Conservation (phyloP, 2,329 filamentous ascomycete species). For the Colletotrichum navitas region DNA sequence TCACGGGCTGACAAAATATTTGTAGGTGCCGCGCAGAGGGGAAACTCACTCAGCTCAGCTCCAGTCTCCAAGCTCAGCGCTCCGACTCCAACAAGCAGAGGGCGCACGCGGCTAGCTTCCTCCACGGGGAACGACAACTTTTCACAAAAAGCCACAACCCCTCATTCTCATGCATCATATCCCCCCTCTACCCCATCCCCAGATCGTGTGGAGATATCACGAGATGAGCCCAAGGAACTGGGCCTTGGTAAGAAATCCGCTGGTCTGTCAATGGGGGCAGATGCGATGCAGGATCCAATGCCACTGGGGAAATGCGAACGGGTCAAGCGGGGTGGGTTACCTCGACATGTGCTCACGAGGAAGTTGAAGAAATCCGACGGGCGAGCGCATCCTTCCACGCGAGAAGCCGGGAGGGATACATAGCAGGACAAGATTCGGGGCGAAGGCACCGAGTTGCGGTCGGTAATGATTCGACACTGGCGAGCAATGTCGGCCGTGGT, state of each 20-base stretch:
- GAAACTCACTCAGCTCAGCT: constrained; percentile 36
- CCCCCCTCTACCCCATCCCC: constrained; percentile 35
- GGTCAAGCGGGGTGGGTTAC: constrained; percentile 18
- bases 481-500: constrained; percentile 32
- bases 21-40: constrained; percentile 36
- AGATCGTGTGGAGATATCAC: constrained; percentile 43
- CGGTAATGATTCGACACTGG: constrained; percentile 21
- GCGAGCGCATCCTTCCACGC: constrained; percentile 26
- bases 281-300: constrained; percentile 36
- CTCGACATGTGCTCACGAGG: constrained; percentile 2
- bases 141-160: constrained; percentile 39
- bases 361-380: constrained; percentile 12
- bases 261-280: constrained; percentile 31
- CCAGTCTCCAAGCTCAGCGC: neutral
- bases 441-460: constrained; percentile 30
- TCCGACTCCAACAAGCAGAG: neutral
- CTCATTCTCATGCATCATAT: constrained; percentile 37
- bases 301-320: constrained; percentile 37
- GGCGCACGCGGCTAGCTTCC: constrained; percentile 34
- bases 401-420: constrained; percentile 29
- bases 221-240: constrained; percentile 40
- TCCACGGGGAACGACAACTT: constrained; percentile 41
- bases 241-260: constrained; percentile 30
- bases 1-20: constrained; percentile 42
- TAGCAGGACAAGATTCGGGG: constrained; percentile 18